These are phyloP conservation scores for Amphirosellinia nigrospora DNA, from an alignment of 495 filamentous ascomycete genomes.

Conservation along the genomic window DNA sequence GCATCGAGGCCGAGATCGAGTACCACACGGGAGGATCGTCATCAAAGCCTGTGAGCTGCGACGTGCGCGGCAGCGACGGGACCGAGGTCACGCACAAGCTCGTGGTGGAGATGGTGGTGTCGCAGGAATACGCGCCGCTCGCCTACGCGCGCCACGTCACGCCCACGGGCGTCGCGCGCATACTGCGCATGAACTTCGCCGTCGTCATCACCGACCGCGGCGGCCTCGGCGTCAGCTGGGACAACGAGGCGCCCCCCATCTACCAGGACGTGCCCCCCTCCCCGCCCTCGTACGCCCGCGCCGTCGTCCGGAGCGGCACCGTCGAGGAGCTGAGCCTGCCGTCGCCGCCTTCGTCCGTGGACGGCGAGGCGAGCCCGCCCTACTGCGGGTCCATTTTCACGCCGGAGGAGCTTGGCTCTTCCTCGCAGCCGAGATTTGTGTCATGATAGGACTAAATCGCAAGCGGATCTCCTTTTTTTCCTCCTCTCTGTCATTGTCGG, in stretches of 20 bases:
- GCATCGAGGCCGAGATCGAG: constrained; percentile 83
- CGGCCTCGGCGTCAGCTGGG: constrained; percentile 94
- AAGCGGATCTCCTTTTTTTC: background rate
- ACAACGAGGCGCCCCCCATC: constrained; percentile 91
- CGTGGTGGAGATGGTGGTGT: constrained; percentile 91
- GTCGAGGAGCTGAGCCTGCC: constrained; percentile 33
- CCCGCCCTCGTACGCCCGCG: constrained; percentile 72
- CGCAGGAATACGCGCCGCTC: constrained; percentile 83
- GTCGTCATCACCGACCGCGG: constrained; percentile 79
- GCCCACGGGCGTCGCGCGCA: constrained; percentile 87
- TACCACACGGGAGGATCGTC: constrained; percentile 65
- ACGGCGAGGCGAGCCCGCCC: background rate
- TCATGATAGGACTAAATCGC: background rate
- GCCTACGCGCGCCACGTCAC: constrained; percentile 73
- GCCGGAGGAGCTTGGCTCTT: background rate
- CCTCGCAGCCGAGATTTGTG: background rate
- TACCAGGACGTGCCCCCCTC: constrained; percentile 93
- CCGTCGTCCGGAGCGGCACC: constrained; percentile 34
- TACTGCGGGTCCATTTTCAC: background rate
- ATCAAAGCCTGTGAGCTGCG: constrained; percentile 61
- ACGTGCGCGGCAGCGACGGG: constrained; percentile 78
- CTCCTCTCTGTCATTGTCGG: background rate
- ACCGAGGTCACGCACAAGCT: constrained; percentile 82
- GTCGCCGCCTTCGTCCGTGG: background rate
- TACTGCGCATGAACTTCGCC: constrained; percentile 91